Conservation (phyloP, 202 grass and related monocot genomes). For the Setaria viridis region DNA sequence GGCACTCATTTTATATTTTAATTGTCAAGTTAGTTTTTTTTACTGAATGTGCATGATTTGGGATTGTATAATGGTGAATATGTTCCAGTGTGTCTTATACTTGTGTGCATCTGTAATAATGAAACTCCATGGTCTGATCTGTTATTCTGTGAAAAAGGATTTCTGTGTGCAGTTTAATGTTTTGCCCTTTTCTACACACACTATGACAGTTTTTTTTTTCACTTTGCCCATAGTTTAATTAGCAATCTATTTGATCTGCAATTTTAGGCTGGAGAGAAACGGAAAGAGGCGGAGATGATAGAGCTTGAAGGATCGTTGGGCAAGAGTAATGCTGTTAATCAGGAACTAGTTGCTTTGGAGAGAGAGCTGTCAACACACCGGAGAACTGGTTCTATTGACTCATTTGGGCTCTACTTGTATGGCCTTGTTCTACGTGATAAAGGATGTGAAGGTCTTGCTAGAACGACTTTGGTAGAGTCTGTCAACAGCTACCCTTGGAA, state of each 20-base stretch:
- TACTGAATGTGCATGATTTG: constrained; percentile 14
- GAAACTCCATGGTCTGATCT: neutral
- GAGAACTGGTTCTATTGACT: constrained; percentile 82
- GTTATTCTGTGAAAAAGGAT: constrained; percentile 20
- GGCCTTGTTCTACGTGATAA: constrained; percentile 91
- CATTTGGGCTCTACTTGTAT: constrained; percentile 92
- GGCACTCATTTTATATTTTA: neutral
- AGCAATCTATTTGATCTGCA: constrained; percentile 34
- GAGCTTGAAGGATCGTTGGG: constrained; percentile 93
- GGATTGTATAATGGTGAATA: constrained; percentile 12
- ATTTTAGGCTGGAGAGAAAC: constrained; percentile 85
- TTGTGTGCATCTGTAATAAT: neutral
- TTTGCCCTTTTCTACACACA: neutral
- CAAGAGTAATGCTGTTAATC: constrained; percentile 80
- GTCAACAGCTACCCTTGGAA: constrained; percentile 98
- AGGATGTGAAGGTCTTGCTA: constrained; percentile 73
- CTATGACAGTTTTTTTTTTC: constrained; percentile 1
- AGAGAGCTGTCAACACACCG: constrained; percentile 77
- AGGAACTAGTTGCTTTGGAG: constrained; percentile 84
- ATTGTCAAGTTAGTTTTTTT: neutral
- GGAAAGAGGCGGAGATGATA: constrained; percentile 92
- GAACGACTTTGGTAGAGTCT: constrained; percentile 78
- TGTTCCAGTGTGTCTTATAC: neutral
- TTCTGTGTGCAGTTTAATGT: neutral
- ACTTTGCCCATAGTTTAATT: constrained; percentile 20